These are phyloP conservation scores for Heterobasidion annosum DNA, from an alignment of 1,284 basidiomycete genomes.

Conservation along the genomic window DNA sequence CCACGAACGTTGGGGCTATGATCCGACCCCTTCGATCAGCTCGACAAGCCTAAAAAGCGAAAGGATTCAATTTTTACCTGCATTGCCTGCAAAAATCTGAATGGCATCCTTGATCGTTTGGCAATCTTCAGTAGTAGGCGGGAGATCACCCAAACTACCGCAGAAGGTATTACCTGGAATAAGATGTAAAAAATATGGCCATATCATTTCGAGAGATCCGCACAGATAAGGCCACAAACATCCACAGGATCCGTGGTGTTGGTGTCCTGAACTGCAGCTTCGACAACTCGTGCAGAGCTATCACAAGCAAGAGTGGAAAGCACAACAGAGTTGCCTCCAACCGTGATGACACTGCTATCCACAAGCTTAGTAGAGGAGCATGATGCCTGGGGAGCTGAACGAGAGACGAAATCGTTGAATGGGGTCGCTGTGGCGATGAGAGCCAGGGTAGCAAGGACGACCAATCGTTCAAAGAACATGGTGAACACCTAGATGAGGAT, in stretches of 20 bases:
- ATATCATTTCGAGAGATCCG: constrained; percentile 2
- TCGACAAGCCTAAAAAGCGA: not conserved
- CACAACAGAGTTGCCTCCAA: not conserved
- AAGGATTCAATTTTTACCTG: constrained; percentile 7
- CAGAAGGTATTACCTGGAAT: constrained; percentile 13
- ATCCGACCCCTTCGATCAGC: not conserved
- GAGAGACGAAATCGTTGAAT: too few relatives aligned
- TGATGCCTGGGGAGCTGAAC: too few relatives aligned
- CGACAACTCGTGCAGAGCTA: not conserved
- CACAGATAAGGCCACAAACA: constrained; percentile 16
- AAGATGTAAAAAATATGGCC: not conserved
- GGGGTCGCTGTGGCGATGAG: too few relatives aligned
- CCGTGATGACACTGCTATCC: not conserved
- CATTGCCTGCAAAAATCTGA: constrained; percentile 14
- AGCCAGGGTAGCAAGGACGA: too few relatives aligned
- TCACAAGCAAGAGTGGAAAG: not conserved
- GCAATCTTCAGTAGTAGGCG: constrained; percentile 18
- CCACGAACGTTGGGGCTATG: constrained; percentile 18
- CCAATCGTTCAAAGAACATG: too few relatives aligned
- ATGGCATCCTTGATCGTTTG: constrained; percentile 16
- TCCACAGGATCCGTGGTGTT: constrained; percentile 3
- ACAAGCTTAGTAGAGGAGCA: too few relatives aligned
- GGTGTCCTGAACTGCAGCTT: not conserved
- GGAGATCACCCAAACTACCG: constrained; percentile 13
- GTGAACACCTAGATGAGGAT: too few relatives aligned